Evolutionary conservation across 2,329 filamentous ascomycete species (phyloP), one percentile per base, ranked within the genome.

Genomic region (Nemania serpens): DNA sequence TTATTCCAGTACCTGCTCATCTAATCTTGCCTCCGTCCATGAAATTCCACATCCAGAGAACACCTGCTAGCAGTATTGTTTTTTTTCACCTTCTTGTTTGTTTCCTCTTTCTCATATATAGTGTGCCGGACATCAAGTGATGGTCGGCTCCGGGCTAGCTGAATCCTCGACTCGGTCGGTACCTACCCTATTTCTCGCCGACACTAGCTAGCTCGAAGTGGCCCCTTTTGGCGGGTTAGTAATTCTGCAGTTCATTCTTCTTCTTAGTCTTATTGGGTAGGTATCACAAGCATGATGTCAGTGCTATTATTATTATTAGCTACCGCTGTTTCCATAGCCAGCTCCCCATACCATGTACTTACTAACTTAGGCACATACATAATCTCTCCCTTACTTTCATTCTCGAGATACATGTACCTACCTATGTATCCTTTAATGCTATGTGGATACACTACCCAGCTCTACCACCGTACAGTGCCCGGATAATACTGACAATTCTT

Each of bases 221-320:
- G 51, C 41, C 51, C 17, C 7, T 52, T 50, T 46, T 33, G 46
- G 51, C 41, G 50, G 43, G 57, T 49, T 61, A 60, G 61, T 54
- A 62, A 51, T 61, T 20, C 29, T 42, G 15, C 33, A 41, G 45
- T 61, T 46, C 53, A 63, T 57, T 63, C 54, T 43, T 53, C 50
- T 61, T 53, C 53, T 61, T 62, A 56, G 58, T 63, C 58, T 37
- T 49, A 56, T 58, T 59, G 53, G 54, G 47, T 59, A 59, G 58
- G 59, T 62, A 55, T 59, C 55, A 58, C 58, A 45, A 55, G 34
- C 58, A 58, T 64, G 52, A 58, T 59, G 62, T 56, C 61, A 55
- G 53, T 43, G 36, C 34, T 49, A 61, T 59, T 63, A 56, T 57
- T 59, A 51, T 55, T 52, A 54, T 46, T 41, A 59, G 46, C 46